Base-by-base conservation (phyloP, 116 monocot genomes). In the Trichopus zeylanicus region DNA sequence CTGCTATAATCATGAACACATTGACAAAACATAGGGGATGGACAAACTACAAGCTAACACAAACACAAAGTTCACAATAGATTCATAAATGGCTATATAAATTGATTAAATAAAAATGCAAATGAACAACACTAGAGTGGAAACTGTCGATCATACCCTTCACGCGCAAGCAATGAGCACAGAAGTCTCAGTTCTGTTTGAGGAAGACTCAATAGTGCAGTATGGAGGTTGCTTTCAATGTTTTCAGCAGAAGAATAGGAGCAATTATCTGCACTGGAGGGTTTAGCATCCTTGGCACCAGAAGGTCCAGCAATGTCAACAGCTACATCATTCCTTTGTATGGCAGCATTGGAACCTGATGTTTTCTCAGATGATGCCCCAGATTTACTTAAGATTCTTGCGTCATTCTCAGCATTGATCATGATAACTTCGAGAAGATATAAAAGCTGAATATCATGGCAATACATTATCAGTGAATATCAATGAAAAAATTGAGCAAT, bases 391-490 rank as follows among this genome's bases (percentile, higher is more conserved):
- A 71, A 61, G 48, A 35, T 27, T 25, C 55, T 67, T 53, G 69
- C 31, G 24, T 98, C 87, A 72, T 51, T 78, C 33, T 88, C 83
- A 68, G 80, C 85, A 76, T 77, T 83, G 23, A 67, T 72, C 80
- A 99, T 75, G 62, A 99, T 70, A 34, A 99, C 99, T 59, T 99
- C 99, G 34, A 99, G 67, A 65, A 99, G 92, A 54, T 85, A 92
- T 29, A 99, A 76, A n/a, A 99, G 75, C 99, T 99, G 68, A 65
- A 38, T 26, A 27, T 6, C 11, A 29, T 21, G 3, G 28, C 1
- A 28, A 28, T 12, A 28, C 19, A 6, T 5, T 0, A 46, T 10
- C 9, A n/a, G 11, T 46, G 23, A 53, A 26, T 20, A 60, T 7
- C 19, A 42, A n/a, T 20, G 26, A 42, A 20, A 10, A 21, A 35